Evolutionary conservation across 106 monocot genomes (phyloP).

Genomic region (Xerophyta viscosa): DNA sequence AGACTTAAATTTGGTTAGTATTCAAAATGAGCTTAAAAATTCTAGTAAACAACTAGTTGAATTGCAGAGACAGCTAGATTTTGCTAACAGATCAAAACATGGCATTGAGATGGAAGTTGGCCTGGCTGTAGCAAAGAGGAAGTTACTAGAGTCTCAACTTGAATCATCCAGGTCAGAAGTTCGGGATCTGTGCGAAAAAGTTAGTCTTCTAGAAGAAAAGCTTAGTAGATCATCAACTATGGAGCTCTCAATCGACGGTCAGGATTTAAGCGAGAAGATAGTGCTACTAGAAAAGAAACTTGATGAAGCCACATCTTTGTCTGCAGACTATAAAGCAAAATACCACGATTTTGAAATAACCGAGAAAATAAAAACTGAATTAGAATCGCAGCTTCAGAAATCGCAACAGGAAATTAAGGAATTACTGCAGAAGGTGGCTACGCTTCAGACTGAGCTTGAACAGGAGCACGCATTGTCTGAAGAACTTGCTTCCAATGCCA

Average conservation of each 20-base stretch:
- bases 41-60: constrained; percentile 7
- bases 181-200: background rate
- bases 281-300: constrained; percentile 3
- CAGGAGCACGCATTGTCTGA: constrained; percentile 1
- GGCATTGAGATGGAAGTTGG: constrained; percentile 14
- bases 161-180: constrained; percentile 14
- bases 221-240: constrained; percentile 11
- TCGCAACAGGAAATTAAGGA: constrained; percentile 2
- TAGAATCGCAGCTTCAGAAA: constrained; percentile 8
- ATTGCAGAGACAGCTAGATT: constrained; percentile 14
- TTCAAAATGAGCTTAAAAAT: constrained; percentile 8
- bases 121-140: constrained; percentile 12
- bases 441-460: background rate
- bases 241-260: constrained; percentile 6
- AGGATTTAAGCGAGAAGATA: constrained; percentile 9
- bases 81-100: constrained; percentile 1
- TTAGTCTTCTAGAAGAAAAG: constrained; percentile 8
- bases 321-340: constrained; percentile 1
- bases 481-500: constrained; percentile 2
- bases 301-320: constrained; percentile 1
- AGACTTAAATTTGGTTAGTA: constrained; percentile 11
- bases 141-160: constrained; percentile 37
- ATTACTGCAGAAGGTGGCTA: constrained; percentile 1
- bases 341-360: background rate
- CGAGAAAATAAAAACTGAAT: background rate